Base-by-base conservation (phyloP, 768 basidiomycete genomes). In the Phlebiopsis flavidoalba region DNA sequence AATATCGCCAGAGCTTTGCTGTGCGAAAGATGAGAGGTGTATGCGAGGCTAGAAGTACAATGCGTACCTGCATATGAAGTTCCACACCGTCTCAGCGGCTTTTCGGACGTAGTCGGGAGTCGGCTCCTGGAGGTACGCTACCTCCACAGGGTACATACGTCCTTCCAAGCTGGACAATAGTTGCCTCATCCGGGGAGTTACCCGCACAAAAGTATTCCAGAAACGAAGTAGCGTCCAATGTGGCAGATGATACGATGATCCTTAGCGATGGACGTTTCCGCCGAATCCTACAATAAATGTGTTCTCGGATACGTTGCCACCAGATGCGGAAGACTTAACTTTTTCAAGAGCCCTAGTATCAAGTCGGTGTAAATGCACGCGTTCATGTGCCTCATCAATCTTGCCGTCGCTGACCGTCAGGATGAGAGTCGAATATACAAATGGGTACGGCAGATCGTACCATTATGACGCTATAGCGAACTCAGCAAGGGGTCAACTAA, bases 341-440 rank as follows among this genome's bases (percentile, higher is more conserved):
- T 98, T 77, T 97, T 96, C 51, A 99, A 74, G 17, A 98, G 75
- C 0, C 96, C 96, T 1, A 99, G 79, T 1, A 99, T 75, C 10
- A 99, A 75, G 71, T 99, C 97, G 0, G 95, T 98, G 71, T 98
- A 96, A n/a, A 93, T 79, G 67, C 93, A n/a, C 93, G 36, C 97
- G 80, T 70, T 99, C 97, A 71, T 99, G 97, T 0, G 94, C 97
- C 77, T 98, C 97, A 67, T 99, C 97, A 51, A 99, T 88, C 95
- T 96, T 65, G 36, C 11, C 36, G 10, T 14, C 36, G 64, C 57
- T 47, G 33, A 8, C n/a, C n/a, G 62, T 67, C 31, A 69, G 67
- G 63, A 66, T 66, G 61, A 67, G 65, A 63, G 51, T n/a, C 45
- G 43, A 22, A 35, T 1, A 17, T 59, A 43, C 17, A 59, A 21